These are phyloP conservation scores for Candida freyschussii DNA, from an alignment of 1,139 yeast species.

Conservation along the genomic window DNA sequence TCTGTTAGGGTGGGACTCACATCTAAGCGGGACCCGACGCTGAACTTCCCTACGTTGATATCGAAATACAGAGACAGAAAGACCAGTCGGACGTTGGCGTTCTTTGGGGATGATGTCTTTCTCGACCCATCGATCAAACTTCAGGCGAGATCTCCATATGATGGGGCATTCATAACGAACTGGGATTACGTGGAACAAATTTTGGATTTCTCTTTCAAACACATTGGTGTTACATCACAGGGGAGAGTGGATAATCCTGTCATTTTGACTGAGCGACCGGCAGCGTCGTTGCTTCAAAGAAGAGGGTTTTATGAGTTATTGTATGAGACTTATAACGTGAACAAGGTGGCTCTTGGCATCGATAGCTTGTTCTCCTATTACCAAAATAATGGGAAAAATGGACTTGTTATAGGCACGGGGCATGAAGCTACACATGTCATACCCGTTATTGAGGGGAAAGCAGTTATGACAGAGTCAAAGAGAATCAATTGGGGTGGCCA, in stretches of 20 bases:
- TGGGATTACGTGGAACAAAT: constrained; percentile 89
- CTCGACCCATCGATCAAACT: constrained; percentile 66
- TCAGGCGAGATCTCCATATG: constrained; percentile 75
- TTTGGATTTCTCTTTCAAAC: constrained; percentile 78
- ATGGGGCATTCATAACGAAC: constrained; percentile 79
- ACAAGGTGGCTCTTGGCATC: constrained; percentile 73
- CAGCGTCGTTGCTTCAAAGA: constrained; percentile 66
- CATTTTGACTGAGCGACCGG: constrained; percentile 75
- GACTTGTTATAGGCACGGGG: constrained; percentile 78
- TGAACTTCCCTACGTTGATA: constrained; percentile 63
- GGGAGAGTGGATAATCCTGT: constrained; percentile 71
- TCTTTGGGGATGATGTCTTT: constrained; percentile 79
- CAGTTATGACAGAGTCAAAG: constrained; percentile 63
- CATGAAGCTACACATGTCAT: constrained; percentile 78
- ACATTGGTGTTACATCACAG: constrained; percentile 59
- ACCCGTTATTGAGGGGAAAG: constrained; percentile 69
- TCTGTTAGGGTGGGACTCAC: constrained; percentile 71
- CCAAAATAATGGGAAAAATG: constrained; percentile 41
- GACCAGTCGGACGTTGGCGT: constrained; percentile 54
- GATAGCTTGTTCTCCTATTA: constrained; percentile 77
- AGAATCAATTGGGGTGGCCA: constrained; percentile 93
- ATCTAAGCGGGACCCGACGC: constrained; percentile 46
- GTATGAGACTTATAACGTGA: constrained; percentile 76
- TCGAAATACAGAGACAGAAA: constrained; percentile 79
- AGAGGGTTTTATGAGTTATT: constrained; percentile 70